Percentiles rank a stretch among this genome's conserved stretches.
Conservation (phyloP, 2,329 filamentous ascomycete genomes). For the Furcasterigmium furcatum region DNA sequence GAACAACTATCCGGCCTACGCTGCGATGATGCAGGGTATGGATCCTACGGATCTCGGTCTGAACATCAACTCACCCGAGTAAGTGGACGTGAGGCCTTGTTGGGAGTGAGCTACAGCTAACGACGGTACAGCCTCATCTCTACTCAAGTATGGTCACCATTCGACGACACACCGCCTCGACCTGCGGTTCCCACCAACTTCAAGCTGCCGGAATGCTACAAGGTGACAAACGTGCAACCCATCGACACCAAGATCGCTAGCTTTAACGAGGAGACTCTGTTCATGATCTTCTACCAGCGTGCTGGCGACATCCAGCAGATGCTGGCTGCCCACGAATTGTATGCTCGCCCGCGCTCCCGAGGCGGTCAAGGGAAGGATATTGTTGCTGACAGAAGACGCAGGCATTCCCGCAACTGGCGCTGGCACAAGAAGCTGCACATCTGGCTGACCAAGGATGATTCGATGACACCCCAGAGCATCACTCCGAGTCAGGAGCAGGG, state of each 20-base stretch:
- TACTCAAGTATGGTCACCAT: constrained; percentile 58
- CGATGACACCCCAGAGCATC: constrained; percentile 59
- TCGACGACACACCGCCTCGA: constrained; percentile 56
- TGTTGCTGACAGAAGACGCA: too few relatives aligned
- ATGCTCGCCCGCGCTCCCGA: constrained; percentile 24
- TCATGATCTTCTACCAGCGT: constrained; percentile 69
- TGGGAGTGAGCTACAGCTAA: too few relatives aligned
- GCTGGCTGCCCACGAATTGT: constrained; percentile 62
- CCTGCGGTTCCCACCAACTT: constrained; percentile 55
- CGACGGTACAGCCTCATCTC: constrained; percentile 58
- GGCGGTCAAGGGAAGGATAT: too few relatives aligned
- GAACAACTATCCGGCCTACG: constrained; percentile 62
- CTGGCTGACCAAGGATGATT: constrained; percentile 66
- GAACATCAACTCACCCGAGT: constrained; percentile 57
- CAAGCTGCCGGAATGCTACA: constrained; percentile 62
- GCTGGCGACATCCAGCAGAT: constrained; percentile 61
- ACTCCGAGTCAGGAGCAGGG: constrained; percentile 59
- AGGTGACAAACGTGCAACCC: constrained; percentile 62
- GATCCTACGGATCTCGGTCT: constrained; percentile 56
- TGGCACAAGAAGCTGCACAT: constrained; percentile 66
- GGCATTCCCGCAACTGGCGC: constrained; percentile 62
- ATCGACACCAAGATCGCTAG: constrained; percentile 63
- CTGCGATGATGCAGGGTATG: constrained; percentile 56
- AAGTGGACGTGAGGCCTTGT: constrained; percentile 27
- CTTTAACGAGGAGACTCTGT: constrained; percentile 66